Evolutionary conservation across 495 filamentous ascomycete species (phyloP).

Genomic region (Beverwykella pulmonaria): DNA sequence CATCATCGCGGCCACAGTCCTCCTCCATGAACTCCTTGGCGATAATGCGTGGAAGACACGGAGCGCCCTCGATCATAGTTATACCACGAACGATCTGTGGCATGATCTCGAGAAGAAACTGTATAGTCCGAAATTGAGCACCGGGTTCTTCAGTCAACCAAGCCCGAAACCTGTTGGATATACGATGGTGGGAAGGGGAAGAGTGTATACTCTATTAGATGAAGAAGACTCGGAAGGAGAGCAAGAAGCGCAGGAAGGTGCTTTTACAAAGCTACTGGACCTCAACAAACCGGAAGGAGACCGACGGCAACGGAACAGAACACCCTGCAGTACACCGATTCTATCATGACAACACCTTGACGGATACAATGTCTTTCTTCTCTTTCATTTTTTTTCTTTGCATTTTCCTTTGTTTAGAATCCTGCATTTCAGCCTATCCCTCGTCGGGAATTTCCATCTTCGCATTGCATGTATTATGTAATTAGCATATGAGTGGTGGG

Average conservation of each 20-base stretch:
- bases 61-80: not conserved
- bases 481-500: not conserved
- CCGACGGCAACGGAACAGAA: not conserved
- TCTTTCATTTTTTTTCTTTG: not conserved
- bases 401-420: not conserved
- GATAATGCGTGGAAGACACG: conserved; percentile 7
- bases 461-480: not conserved
- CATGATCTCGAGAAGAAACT: not conserved
- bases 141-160: too few species aligned
- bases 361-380: not conserved
- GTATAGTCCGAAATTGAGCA: not conserved
- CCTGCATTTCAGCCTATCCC: not conserved
- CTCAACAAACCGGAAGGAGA: not conserved
- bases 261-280: not conserved
- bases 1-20: not conserved
- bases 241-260: not conserved
- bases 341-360: not conserved
- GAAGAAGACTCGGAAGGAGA: not conserved
- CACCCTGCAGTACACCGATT: not conserved
- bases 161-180: too few species aligned
- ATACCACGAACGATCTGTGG: not conserved
- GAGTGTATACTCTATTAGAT: not conserved
- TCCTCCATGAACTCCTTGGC: conserved; percentile 2
- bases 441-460: too few species aligned
- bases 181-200: not conserved